Evolutionary conservation across 768 basidiomycete genomes (phyloP).

Genomic region (Saitozyma podzolica): DNA sequence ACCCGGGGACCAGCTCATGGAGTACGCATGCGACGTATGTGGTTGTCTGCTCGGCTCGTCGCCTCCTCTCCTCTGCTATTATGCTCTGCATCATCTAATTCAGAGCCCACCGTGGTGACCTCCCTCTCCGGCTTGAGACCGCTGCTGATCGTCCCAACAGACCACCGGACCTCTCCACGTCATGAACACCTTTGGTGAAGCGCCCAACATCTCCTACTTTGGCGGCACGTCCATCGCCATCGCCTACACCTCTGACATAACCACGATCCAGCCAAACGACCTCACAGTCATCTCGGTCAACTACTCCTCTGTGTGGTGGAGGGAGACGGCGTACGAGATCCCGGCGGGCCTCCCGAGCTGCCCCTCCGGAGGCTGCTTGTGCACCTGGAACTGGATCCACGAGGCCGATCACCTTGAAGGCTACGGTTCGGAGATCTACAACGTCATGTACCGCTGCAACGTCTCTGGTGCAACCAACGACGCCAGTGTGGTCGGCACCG

Average conservation of each 20-base stretch:
- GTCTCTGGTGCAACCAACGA: conserved; percentile 29
- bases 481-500: conserved; percentile 11
- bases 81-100: too few relatives aligned
- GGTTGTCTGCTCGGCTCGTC: too few relatives aligned
- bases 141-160: not conserved
- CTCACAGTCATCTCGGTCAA: conserved; percentile 74
- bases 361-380: conserved; percentile 61
- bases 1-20: not conserved
- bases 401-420: not conserved
- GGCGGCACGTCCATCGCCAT: conserved; percentile 62
- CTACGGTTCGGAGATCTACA: conserved; percentile 13
- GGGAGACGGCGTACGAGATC: conserved; percentile 69
- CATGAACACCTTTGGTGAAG: conserved; percentile 20
- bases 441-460: conserved; percentile 34
- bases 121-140: too few relatives aligned
- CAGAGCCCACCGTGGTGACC: too few relatives aligned
- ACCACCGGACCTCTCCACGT: conserved; percentile 27
- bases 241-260: conserved; percentile 68
- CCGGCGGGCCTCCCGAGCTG: conserved; percentile 70
- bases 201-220: conserved; percentile 26
- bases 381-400: conserved; percentile 59
- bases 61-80: too few relatives aligned
- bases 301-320: conserved; percentile 71
- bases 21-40: conserved; percentile 23
- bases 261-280: conserved; percentile 64